These are phyloP conservation scores for Trichosporon asahii DNA, from an alignment of 1,284 basidiomycete genomes.

Conservation along the genomic window DNA sequence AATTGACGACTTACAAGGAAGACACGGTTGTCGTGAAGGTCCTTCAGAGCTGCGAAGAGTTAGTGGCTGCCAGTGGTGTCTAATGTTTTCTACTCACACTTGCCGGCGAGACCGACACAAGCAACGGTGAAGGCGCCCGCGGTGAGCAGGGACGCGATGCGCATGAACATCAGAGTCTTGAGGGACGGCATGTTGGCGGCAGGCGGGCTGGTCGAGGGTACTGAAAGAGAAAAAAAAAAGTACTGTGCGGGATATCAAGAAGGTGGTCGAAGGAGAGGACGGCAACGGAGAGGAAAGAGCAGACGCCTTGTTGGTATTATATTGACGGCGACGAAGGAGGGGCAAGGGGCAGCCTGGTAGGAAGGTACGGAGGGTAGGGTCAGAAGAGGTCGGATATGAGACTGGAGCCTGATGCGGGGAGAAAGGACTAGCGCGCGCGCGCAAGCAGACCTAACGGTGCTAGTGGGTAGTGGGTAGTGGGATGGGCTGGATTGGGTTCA, in stretches of 20 bases:
- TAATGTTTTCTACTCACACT: slow-evolving; percentile 11
- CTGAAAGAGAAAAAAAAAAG: background rate
- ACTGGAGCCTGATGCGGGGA: slow-evolving; percentile 2
- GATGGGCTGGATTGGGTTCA: background rate
- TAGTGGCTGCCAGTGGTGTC: background rate
- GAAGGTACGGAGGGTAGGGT: background rate
- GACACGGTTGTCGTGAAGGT: slow-evolving; percentile 11
- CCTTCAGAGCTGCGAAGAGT: slow-evolving; percentile 10
- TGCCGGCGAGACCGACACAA: slow-evolving; percentile 16
- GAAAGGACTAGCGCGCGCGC: background rate
- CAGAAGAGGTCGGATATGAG: slow-evolving; percentile 1
- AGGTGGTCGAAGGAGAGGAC: background rate
- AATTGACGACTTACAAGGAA: slow-evolving; percentile 9
- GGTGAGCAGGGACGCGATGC: slow-evolving; percentile 14
- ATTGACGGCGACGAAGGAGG: background rate
- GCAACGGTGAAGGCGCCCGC: slow-evolving; percentile 16
- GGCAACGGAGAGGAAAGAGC: background rate
- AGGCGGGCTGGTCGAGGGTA: background rate
- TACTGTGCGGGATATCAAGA: background rate
- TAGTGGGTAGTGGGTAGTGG: background rate
- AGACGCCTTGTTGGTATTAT: background rate
- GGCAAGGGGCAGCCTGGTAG: background rate
- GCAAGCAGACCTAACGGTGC: background rate
- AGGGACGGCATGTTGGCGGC: background rate
- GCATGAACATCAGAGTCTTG: background rate